Percentiles rank a stretch among this genome's conserved stretches.
These are phyloP conservation scores for Acaromyces ingoldii DNA, from an alignment of 1,284 basidiomycete genomes.

Conservation along the genomic window DNA sequence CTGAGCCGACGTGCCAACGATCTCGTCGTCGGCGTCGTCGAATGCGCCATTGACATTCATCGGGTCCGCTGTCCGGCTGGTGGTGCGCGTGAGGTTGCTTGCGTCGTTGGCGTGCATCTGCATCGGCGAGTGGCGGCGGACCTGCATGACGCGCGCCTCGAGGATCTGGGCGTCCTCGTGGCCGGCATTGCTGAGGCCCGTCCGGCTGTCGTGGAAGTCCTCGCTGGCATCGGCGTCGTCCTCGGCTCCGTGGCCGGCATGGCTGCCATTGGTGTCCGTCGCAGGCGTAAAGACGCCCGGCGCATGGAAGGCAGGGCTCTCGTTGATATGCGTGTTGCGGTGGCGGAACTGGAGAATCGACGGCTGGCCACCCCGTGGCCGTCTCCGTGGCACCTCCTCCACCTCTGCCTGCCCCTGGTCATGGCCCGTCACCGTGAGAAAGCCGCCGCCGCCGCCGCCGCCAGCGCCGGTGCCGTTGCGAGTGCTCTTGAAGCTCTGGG, in stretches of 20 bases:
- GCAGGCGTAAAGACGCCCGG: slow-evolving; percentile 20
- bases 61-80: background rate
- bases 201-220: background rate
- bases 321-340: slow-evolving; percentile 35
- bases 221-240: background rate
- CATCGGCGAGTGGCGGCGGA: slow-evolving; percentile 1
- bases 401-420: too few species aligned
- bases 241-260: background rate
- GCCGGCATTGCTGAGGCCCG: background rate
- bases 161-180: slow-evolving; percentile 6
- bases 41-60: slow-evolving; percentile 11
- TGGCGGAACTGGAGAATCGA: slow-evolving; percentile 23
- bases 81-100: slow-evolving; percentile 1
- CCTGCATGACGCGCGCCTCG: slow-evolving; percentile 6
- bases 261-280: slow-evolving; percentile 12
- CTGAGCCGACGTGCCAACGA: background rate
- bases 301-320: slow-evolving; percentile 34
- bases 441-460: background rate
- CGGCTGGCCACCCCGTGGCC: slow-evolving; percentile 16
- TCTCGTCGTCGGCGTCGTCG: slow-evolving; percentile 31
- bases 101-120: background rate
- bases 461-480: background rate
- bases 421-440: background rate
- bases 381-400: slow-evolving; percentile 27
- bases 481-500: too few species aligned